A percentile compares a stretch with the other conserved stretches of the same genome.
Evolutionary conservation across 1,139 yeast genomes (phyloP).

Genomic region (Yamadazyma songkhlaensis): DNA sequence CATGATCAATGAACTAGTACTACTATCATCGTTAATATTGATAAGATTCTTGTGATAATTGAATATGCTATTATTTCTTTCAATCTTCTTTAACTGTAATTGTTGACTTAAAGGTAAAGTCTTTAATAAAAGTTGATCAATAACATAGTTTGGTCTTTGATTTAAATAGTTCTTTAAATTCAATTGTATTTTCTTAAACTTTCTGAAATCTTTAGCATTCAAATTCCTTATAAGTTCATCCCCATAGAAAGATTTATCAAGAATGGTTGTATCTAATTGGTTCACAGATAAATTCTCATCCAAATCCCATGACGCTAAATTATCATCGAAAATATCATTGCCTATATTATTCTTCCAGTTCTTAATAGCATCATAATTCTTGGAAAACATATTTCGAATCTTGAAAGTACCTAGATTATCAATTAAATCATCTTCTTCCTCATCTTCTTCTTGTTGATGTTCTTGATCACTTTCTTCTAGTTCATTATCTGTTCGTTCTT

Average conservation of each 20-base stretch:
- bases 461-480: slow-evolving; percentile 2
- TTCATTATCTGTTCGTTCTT: not conserved
- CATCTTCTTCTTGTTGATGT: slow-evolving; percentile 12
- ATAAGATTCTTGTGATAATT: slow-evolving; percentile 7
- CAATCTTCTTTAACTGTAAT: slow-evolving; percentile 4
- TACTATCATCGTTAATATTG: slow-evolving; percentile 6
- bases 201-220: slow-evolving; percentile 24
- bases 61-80: slow-evolving; percentile 1
- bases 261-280: slow-evolving; percentile 13
- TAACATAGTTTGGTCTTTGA: slow-evolving; percentile 13
- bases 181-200: slow-evolving; percentile 24
- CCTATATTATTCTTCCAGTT: slow-evolving; percentile 18
- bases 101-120: slow-evolving; percentile 11
- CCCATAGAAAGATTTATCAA: slow-evolving; percentile 29
- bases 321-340: slow-evolving; percentile 31
- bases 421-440: slow-evolving; percentile 18
- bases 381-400: slow-evolving; percentile 13
- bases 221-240: slow-evolving; percentile 30
- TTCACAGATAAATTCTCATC: slow-evolving; percentile 30
- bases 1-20: slow-evolving; percentile 25
- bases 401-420: slow-evolving; percentile 15
- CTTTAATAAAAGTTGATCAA: slow-evolving; percentile 17
- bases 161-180: slow-evolving; percentile 19
- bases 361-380: slow-evolving; percentile 13
- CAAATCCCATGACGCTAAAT: slow-evolving; percentile 46